Conservation (phyloP, 768 basidiomycete genomes). For the Xerocomus brunneocitrinus region DNA sequence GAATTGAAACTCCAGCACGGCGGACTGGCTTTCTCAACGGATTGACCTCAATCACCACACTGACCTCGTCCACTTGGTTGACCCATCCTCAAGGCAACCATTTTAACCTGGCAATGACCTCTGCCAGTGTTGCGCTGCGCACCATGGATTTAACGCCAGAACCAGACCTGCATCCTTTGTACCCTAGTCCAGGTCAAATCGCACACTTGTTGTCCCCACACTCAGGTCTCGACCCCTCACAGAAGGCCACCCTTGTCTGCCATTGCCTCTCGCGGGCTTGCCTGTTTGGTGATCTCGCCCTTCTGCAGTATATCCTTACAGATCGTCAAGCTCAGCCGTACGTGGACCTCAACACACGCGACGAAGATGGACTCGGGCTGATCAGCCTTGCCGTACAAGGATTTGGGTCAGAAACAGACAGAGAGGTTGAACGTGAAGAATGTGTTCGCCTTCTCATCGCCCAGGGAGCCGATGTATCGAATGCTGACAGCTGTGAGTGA, state of each 20-base stretch:
- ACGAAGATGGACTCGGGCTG: slow-evolving; percentile 83
- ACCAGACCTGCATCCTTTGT: slow-evolving; percentile 76
- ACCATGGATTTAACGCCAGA: slow-evolving; percentile 60
- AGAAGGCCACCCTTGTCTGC: slow-evolving; percentile 64
- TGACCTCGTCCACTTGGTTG: slow-evolving; percentile 7
- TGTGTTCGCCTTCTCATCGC: slow-evolving; percentile 75
- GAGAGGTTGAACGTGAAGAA: slow-evolving; percentile 88
- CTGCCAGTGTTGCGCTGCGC: slow-evolving; percentile 22
- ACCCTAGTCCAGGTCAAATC: slow-evolving; percentile 64
- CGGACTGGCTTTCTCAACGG: slow-evolving; percentile 2
- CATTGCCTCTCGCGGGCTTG: slow-evolving; percentile 76
- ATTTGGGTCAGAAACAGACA: slow-evolving; percentile 75
- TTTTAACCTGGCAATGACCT: slow-evolving; percentile 26
- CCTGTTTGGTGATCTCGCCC: slow-evolving; percentile 68
- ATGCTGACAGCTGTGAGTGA: slow-evolving; percentile 57
- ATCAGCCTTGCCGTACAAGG: slow-evolving; percentile 76
- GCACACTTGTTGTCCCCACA: slow-evolving; percentile 58
- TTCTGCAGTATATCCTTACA: slow-evolving; percentile 67
- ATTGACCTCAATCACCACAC: slow-evolving; percentile 4
- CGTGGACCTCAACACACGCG: slow-evolving; percentile 64
- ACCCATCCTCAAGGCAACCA: slow-evolving; percentile 3
- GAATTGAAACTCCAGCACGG: slow-evolving; percentile 14
- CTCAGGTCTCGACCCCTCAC: slow-evolving; percentile 62
- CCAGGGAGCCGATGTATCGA: slow-evolving; percentile 66
- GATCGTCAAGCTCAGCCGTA: slow-evolving; percentile 62